A percentile compares a stretch with the other conserved stretches of the same genome.
phyloP scores from a whole-genome alignment of 2,329 filamentous ascomycete species.

The Ophiostoma australiae region DNA sequence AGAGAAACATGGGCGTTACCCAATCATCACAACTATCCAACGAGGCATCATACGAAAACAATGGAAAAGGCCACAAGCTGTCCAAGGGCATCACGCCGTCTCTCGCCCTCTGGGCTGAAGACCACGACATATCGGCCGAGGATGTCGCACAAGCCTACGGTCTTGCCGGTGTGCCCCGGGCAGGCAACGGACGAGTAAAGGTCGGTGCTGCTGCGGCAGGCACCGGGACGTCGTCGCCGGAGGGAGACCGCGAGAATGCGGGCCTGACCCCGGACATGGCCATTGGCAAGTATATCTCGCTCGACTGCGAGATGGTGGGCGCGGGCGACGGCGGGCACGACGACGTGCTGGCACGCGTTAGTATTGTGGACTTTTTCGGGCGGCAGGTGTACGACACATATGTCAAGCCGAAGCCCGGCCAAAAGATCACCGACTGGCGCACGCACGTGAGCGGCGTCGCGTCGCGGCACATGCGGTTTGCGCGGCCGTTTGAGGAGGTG shows the following conservation, averaged over 20 bases:
- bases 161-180: constrained; percentile 39
- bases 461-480: constrained; percentile 64
- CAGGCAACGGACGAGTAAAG: constrained; percentile 3
- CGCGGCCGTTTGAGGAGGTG: constrained; percentile 69
- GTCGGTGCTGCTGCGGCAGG: constrained; percentile 9
- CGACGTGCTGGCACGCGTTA: constrained; percentile 79
- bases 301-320: constrained; percentile 99
- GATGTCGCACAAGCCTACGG: constrained; percentile 59
- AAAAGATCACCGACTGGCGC: constrained; percentile 82
- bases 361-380: constrained; percentile 89
- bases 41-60: constrained; percentile 28
- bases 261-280: constrained; percentile 59
- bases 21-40: constrained; percentile 46
- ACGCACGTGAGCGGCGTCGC: constrained; percentile 80
- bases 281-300: constrained; percentile 81
- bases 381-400: constrained; percentile 91
- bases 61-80: constrained; percentile 30
- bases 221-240: constrained; percentile 38
- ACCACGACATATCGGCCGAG: constrained; percentile 57
- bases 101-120: constrained; percentile 55
- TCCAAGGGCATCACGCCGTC: constrained; percentile 43
- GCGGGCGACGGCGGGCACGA: constrained; percentile 65
- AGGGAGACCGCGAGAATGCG: constrained; percentile 52
- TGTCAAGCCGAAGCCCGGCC: constrained; percentile 69
- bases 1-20: constrained; percentile 49